Conservation (phyloP, 495 filamentous ascomycete species). For the Penicillium desertorum region DNA sequence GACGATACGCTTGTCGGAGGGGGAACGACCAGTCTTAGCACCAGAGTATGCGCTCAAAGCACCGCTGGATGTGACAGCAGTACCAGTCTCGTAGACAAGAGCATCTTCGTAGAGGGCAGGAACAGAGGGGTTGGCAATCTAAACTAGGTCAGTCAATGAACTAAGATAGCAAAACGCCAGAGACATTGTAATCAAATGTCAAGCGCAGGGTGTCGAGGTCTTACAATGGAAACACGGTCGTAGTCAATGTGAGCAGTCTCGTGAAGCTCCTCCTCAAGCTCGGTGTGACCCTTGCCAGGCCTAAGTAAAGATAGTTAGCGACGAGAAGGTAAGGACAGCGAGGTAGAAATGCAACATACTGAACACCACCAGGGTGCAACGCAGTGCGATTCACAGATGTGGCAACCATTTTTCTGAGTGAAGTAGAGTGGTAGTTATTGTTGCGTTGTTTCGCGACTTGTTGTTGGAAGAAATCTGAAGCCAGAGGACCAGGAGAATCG, state of each 20-base stretch:
- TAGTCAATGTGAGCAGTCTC: constrained; percentile 99
- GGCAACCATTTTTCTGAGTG: constrained; percentile 65
- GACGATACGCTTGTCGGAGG: constrained; percentile 95
- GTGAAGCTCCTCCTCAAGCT: constrained; percentile 95
- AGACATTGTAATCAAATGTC: constrained; percentile 13
- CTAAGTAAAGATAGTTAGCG: constrained; percentile 49
- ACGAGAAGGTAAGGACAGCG: constrained; percentile 19
- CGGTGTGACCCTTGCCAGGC: constrained; percentile 83
- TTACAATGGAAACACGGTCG: constrained; percentile 94
- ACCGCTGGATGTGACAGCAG: constrained; percentile 92
- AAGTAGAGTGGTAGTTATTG: constrained; percentile 63
- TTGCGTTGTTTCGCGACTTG: constrained; percentile 60
- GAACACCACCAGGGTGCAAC: constrained; percentile 87
- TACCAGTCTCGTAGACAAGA: constrained; percentile 95
- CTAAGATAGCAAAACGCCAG: not conserved
- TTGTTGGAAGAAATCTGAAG: constrained; percentile 59
- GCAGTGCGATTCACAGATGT: constrained; percentile 83
- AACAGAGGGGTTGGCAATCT: constrained; percentile 90
- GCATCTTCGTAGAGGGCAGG: constrained; percentile 98
- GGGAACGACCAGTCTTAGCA: constrained; percentile 95
- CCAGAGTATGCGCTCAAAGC: constrained; percentile 97
- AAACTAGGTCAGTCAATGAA: constrained; percentile 18
- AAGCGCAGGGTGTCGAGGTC: constrained; percentile 23
- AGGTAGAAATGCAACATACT: constrained; percentile 58
- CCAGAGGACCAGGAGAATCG: constrained; percentile 50